phyloP scores from a whole-genome alignment of 2,329 filamentous ascomycete genomes.

The Pseudogymnoascus sp. region DNA sequence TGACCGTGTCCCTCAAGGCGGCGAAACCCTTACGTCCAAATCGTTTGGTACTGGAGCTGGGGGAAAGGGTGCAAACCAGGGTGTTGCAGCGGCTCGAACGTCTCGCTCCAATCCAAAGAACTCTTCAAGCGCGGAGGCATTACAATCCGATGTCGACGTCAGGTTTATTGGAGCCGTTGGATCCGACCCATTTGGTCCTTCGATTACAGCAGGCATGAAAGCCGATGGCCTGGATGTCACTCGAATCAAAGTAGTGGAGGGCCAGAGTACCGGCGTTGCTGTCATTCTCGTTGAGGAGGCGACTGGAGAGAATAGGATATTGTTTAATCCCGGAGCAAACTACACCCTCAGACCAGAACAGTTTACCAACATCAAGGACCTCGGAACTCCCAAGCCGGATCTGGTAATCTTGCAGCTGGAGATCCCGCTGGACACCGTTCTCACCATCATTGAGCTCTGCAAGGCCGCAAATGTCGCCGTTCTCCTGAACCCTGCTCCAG shows the following conservation, averaged over 20 bases:
- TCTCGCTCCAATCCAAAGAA: constrained; percentile 49
- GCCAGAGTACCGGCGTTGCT: constrained; percentile 60
- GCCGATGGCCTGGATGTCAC: constrained; percentile 56
- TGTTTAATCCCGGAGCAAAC: constrained; percentile 69
- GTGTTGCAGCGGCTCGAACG: constrained; percentile 78
- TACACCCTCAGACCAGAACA: constrained; percentile 38
- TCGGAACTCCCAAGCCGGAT: constrained; percentile 44
- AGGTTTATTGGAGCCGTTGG: constrained; percentile 73
- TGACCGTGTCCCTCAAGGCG: constrained; percentile 71
- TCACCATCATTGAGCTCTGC: constrained; percentile 52
- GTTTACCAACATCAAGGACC: constrained; percentile 33
- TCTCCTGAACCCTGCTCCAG: constrained; percentile 81
- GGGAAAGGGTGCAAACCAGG: constrained; percentile 95
- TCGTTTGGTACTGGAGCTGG: constrained; percentile 76
- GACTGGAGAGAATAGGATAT: constrained; percentile 69
- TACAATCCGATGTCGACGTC: constrained; percentile 39
- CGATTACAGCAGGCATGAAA: constrained; percentile 53
- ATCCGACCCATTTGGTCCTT: constrained; percentile 56
- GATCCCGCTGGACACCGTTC: constrained; percentile 60
- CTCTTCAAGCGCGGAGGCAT: constrained; percentile 15
- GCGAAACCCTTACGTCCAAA: constrained; percentile 79
- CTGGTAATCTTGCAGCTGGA: constrained; percentile 74
- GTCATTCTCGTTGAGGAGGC: constrained; percentile 70
- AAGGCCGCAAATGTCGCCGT: constrained; percentile 49
- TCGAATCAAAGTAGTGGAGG: constrained; percentile 42